These are phyloP conservation scores for Theobroma cacao DNA, from an alignment of 345 rosid genomes.

Conservation along the genomic window DNA sequence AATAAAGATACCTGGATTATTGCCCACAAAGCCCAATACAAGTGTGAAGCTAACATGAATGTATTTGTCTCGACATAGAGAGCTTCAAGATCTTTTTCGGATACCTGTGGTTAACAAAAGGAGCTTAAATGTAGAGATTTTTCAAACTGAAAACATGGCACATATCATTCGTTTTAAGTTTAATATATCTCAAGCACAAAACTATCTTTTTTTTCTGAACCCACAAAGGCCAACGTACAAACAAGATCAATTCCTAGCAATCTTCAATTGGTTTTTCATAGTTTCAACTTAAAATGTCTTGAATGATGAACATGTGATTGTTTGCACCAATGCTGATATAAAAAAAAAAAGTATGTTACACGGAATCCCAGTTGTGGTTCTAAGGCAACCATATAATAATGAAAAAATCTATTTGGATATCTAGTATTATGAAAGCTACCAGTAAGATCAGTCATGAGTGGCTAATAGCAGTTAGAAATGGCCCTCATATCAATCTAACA, in stretches of 20 bases:
- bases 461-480: neutral
- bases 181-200: too few relatives aligned
- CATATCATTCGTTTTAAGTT: too few relatives aligned
- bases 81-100: slow-evolving; percentile 58
- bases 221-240: too few relatives aligned
- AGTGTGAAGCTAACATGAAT: slow-evolving; percentile 74
- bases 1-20: slow-evolving; percentile 68
- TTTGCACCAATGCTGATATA: neutral
- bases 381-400: neutral
- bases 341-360: neutral
- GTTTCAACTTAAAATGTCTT: neutral
- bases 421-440: too few relatives aligned
- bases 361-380: neutral
- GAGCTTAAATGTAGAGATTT: too few relatives aligned
- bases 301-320: neutral
- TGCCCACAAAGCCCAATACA: slow-evolving; percentile 94
- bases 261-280: neutral
- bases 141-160: too few relatives aligned
- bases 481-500: neutral
- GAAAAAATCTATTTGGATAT: neutral
- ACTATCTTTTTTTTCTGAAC: too few relatives aligned
- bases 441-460: neutral
- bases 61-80: slow-evolving; percentile 67
- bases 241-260: neutral
- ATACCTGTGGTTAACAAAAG: slow-evolving; percentile 40